phyloP scores from a whole-genome alignment of 495 filamentous ascomycete species.

The Xylaria cubensis region DNA sequence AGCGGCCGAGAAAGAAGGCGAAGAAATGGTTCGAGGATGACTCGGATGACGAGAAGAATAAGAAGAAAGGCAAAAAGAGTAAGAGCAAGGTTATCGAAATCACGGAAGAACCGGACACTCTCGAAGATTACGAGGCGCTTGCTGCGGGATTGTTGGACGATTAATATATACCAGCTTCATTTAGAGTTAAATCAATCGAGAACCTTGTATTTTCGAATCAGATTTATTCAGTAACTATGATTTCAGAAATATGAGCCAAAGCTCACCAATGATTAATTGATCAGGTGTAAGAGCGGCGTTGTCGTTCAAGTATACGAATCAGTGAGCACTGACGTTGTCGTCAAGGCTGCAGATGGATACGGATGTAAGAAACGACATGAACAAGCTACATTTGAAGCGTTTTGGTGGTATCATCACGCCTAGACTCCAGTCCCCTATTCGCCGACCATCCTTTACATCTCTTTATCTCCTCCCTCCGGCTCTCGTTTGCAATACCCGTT shows the following conservation, averaged over 20 bases:
- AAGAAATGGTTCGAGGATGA: conserved; percentile 51
- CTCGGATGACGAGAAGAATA: conserved; percentile 51
- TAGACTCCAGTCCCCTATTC: conserved; percentile 21
- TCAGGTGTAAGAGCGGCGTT: too few species aligned
- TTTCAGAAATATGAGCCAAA: background rate
- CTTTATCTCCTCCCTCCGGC: background rate
- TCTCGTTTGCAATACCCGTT: background rate
- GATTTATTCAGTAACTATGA: too few species aligned
- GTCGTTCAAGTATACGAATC: background rate
- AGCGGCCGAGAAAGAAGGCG: conserved; percentile 45
- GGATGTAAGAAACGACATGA: conserved; percentile 18
- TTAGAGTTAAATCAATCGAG: background rate
- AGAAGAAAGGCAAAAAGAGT: conserved; percentile 54
- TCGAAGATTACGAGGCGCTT: conserved; percentile 89
- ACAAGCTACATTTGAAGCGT: conserved; percentile 17
- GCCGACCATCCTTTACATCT: background rate
- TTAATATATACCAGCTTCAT: conserved; percentile 2
- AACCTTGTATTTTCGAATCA: background rate
- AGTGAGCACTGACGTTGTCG: background rate
- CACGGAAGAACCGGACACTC: conserved; percentile 73
- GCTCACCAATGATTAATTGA: too few species aligned
- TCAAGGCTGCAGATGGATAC: background rate
- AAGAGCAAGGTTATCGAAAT: conserved; percentile 60
- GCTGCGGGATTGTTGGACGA: conserved; percentile 80
- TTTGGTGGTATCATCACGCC: conserved; percentile 28